Base-by-base conservation (phyloP, 1,139 yeast genomes). In the Yamadazyma dendronema region DNA sequence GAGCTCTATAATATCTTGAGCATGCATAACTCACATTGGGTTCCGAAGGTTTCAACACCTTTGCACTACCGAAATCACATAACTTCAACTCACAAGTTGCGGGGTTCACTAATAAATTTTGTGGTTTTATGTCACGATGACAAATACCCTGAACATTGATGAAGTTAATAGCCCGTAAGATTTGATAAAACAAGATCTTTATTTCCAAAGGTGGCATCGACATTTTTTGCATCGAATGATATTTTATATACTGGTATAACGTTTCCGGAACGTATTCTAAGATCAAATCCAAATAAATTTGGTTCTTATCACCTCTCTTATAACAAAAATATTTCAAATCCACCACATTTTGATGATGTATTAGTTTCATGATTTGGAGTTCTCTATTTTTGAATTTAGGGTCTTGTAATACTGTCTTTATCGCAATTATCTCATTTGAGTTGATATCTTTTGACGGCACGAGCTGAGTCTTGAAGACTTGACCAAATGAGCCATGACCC, bases 401-500 rank as follows among this genome's bases (percentile, higher is more conserved):
- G 62, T 92, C 99, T 60, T 94, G 98, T 24, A 92, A 72, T 10
- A 92, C 98, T 46, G 95, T 77, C 62, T 92, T 92, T 61, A 94
- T 88, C 40, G 98, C 99, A 16, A 95, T 95, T 29, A 72, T 64
- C 53, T 83, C 87, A 43, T 85, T 81, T 28, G 84, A 72, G 12
- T 24, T 95, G 30, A 72, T 64, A 53, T 83, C 86, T 42, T 85
- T 81, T 28, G 84, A 72, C 21, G 95, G 92, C 47, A 79, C 61
- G 30, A 92, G 72, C 42, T 79, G 81, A 9, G 96, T 88, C 52
- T 87, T 94, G 57, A 88, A 89, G 22, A 92, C 98, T 25, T 89
- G 90, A 4, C 98, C 98, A 67, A 92, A 92, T 15, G 97, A 89
- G 11, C 98, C 98, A 61, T 88, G 95, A 12, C 98, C 98, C 35